Conservation (phyloP, 2,329 filamentous ascomycete genomes). For the Scytalidium lignicola region DNA sequence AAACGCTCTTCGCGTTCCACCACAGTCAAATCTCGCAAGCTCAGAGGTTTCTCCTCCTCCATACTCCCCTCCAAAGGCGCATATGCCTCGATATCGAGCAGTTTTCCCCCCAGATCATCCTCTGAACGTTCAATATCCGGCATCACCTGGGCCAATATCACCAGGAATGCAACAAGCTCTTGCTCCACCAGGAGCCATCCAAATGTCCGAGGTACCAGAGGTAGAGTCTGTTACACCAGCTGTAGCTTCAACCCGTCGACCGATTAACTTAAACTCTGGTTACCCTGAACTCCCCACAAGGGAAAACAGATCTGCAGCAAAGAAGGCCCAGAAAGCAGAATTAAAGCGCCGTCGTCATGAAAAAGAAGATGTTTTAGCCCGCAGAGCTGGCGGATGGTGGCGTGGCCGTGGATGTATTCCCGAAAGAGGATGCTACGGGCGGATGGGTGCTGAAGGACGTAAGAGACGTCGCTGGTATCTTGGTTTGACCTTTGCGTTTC, state of each 20-base stretch:
- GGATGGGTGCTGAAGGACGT: conserved; percentile 57
- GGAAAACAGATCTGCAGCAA: conserved; percentile 8
- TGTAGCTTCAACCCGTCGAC: conserved; percentile 32
- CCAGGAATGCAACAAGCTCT: conserved; percentile 58
- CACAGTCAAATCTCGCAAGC: conserved; percentile 6
- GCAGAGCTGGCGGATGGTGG: conserved; percentile 57
- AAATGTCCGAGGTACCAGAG: conserved; percentile 53
- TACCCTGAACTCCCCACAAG: conserved; percentile 21
- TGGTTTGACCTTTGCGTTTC: conserved; percentile 42
- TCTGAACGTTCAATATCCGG: conserved; percentile 40
- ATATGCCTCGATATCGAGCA: conserved; percentile 42
- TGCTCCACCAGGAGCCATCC: conserved; percentile 56
- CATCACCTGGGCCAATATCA: conserved; percentile 57
- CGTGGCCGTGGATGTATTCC: conserved; percentile 60
- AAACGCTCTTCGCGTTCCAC: conserved; percentile 2
- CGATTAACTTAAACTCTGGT: conserved; percentile 26
- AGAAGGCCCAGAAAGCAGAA: conserved; percentile 24
- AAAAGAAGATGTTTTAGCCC: conserved; percentile 58
- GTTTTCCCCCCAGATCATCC: conserved; percentile 52
- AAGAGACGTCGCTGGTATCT: conserved; percentile 57
- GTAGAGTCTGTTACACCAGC: conserved; percentile 46
- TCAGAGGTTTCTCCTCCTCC: conserved; percentile 21
- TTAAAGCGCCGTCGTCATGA: conserved; percentile 51
- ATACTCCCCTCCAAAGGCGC: conserved; percentile 23
- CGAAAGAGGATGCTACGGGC: conserved; percentile 59